Percentiles rank a stretch among this genome's conserved stretches.
These are phyloP conservation scores for Diaporthe vaccinii DNA, from an alignment of 2,329 filamentous ascomycete genomes.

Conservation along the genomic window DNA sequence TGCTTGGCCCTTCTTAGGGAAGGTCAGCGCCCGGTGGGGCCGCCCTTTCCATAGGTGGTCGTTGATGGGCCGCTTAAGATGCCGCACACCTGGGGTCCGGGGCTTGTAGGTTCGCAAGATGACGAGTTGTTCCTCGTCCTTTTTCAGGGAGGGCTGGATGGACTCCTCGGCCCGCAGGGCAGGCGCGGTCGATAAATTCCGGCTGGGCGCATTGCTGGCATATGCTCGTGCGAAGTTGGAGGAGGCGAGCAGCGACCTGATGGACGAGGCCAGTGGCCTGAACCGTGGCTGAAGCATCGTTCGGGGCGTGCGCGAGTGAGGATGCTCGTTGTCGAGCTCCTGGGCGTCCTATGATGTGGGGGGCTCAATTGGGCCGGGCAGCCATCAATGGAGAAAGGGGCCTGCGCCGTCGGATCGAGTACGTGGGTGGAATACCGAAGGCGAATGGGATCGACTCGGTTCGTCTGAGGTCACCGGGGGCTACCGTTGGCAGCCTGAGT, in stretches of 20 bases:
- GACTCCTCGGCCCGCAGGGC: slow-evolving; percentile 14
- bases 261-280: slow-evolving; percentile 58
- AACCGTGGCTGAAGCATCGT: slow-evolving; percentile 77
- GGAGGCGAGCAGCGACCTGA: slow-evolving; percentile 41
- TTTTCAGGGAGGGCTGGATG: slow-evolving; percentile 29
- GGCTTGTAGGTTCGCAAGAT: slow-evolving; percentile 90
- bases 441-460: slow-evolving; percentile 7
- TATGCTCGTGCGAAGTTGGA: slow-evolving; percentile 41
- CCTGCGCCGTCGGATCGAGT: slow-evolving; percentile 2
- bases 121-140: slow-evolving; percentile 53
- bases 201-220: slow-evolving; percentile 46
- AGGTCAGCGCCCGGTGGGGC: slow-evolving; percentile 85
- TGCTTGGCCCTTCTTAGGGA: slow-evolving; percentile 90
- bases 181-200: slow-evolving; percentile 24
- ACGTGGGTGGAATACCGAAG: slow-evolving; percentile 23
- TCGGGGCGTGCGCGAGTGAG: slow-evolving; percentile 25
- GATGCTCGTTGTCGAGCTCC: slow-evolving; percentile 38
- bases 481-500: slow-evolving; percentile 7
- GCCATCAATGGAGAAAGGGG: slow-evolving; percentile 32
- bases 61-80: slow-evolving; percentile 92
- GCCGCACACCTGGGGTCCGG: slow-evolving; percentile 90
- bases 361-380: slow-evolving; percentile 34
- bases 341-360: slow-evolving; percentile 18
- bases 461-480: slow-evolving; percentile 21
- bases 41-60: slow-evolving; percentile 97